Conservation (phyloP, 2,329 filamentous ascomycete species). For the Pyricularia sp. region DNA sequence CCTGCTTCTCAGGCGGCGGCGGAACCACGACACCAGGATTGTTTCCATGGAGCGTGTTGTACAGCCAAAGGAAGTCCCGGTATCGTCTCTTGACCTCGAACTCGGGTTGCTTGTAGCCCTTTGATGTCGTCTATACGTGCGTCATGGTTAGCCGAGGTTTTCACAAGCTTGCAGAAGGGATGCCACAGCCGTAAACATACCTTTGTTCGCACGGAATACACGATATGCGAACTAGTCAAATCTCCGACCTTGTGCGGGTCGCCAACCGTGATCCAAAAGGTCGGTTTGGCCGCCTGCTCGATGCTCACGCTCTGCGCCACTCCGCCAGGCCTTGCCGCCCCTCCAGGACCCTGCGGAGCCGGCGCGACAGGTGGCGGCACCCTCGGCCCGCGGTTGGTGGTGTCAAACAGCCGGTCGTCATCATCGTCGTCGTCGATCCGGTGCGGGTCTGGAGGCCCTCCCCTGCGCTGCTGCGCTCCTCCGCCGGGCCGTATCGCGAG, state of each 20-base stretch:
- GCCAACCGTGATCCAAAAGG: constrained; percentile 80
- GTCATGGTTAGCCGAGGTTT: not conserved
- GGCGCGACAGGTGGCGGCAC: constrained; percentile 53
- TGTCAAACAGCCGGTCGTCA: constrained; percentile 23
- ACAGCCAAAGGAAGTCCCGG: constrained; percentile 95
- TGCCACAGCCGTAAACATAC: constrained; percentile 28
- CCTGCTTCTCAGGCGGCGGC: constrained; percentile 94
- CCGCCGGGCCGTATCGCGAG: constrained; percentile 33
- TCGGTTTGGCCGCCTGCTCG: constrained; percentile 86
- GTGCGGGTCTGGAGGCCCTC: constrained; percentile 41
- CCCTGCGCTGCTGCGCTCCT: constrained; percentile 20
- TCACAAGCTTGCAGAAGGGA: not conserved
- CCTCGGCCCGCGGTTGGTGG: constrained; percentile 35
- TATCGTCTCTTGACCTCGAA: constrained; percentile 92
- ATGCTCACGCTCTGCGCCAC: constrained; percentile 56
- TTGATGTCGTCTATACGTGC: constrained; percentile 64
- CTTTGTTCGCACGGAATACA: constrained; percentile 90
- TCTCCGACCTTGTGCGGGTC: constrained; percentile 98
- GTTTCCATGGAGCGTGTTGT: constrained; percentile 85
- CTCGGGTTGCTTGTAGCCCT: constrained; percentile 84
- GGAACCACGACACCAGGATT: constrained; percentile 92
- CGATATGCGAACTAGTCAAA: constrained; percentile 91
- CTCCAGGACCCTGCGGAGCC: constrained; percentile 35
- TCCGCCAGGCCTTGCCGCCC: constrained; percentile 42
- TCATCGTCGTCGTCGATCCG: constrained; percentile 61